These are phyloP conservation scores for Cutaneotrichosporon mucoides DNA, from an alignment of 1,284 basidiomycete species.

Conservation along the genomic window DNA sequence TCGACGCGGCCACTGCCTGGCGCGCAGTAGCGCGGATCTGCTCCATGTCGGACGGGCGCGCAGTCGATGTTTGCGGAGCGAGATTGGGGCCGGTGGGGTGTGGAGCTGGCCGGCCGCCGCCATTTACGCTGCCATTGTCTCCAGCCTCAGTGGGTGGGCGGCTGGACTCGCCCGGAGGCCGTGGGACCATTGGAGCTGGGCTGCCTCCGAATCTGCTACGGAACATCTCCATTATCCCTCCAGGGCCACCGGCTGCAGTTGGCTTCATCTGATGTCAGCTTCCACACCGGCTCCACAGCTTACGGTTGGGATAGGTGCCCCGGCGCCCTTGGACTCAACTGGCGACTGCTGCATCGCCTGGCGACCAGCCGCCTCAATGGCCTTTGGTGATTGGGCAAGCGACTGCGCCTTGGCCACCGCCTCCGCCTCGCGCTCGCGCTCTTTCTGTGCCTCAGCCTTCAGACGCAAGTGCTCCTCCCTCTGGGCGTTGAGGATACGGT, in stretches of 20 bases:
- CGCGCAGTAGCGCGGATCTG: conserved; percentile 50
- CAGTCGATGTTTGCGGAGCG: conserved; percentile 3
- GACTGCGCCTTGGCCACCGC: not conserved
- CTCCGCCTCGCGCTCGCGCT: conserved; percentile 35
- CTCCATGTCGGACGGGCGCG: conserved; percentile 26
- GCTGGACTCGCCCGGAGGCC: too few relatives aligned
- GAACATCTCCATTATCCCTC: not conserved
- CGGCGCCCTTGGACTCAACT: not conserved
- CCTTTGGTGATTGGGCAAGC: not conserved
- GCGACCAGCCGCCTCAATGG: not conserved
- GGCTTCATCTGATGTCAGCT: not conserved
- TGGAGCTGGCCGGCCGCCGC: too few relatives aligned
- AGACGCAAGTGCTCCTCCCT: conserved; percentile 65
- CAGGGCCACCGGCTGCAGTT: not conserved
- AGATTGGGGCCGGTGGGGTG: too few relatives aligned
- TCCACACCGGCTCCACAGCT: not conserved
- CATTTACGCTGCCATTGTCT: not conserved
- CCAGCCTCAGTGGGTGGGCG: too few relatives aligned
- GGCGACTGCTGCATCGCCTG: not conserved
- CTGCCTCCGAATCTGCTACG: too few relatives aligned
- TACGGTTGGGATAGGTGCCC: not conserved
- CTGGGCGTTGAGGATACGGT: conserved; percentile 83
- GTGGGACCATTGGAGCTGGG: too few relatives aligned
- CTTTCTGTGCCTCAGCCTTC: conserved; percentile 44
- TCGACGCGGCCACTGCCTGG: conserved; percentile 68